Conservation (phyloP, 2,329 filamentous ascomycete genomes). For the Pseudogymnoascus sp. region DNA sequence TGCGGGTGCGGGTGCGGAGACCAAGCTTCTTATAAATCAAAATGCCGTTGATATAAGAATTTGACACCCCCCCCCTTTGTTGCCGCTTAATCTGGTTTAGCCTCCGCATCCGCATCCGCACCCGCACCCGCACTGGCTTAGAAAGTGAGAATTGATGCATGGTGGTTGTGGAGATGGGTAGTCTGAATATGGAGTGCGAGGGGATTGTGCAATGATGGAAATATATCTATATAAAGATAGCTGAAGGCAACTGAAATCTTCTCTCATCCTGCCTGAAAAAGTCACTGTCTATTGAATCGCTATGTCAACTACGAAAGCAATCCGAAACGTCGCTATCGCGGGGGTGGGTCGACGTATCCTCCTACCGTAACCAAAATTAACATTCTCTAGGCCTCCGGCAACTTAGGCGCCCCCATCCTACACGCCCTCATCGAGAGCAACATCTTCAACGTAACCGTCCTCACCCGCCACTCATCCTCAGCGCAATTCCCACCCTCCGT, state of each 20-base stretch:
- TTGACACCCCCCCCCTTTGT: too few relatives aligned
- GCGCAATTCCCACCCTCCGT: constrained; percentile 25
- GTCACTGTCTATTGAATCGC: not conserved
- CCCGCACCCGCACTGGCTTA: not conserved
- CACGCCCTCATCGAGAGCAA: constrained; percentile 18
- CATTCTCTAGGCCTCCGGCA: constrained; percentile 15
- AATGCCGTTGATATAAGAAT: not conserved
- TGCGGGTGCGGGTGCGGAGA: not conserved
- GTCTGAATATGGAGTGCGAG: not conserved
- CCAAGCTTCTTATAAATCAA: not conserved
- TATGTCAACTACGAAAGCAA: not conserved
- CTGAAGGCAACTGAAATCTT: not conserved
- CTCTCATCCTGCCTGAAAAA: not conserved
- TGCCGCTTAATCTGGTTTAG: not conserved
- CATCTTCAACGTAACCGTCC: constrained; percentile 38
- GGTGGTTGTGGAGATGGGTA: not conserved
- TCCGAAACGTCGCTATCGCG: not conserved
- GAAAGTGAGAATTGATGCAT: not conserved
- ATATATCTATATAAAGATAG: not conserved
- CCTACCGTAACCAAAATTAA: not conserved
- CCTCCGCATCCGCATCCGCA: not conserved
- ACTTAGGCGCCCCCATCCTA: constrained; percentile 19
- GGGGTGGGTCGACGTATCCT: not conserved
- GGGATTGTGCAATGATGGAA: not conserved
- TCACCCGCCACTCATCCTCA: constrained; percentile 37